Evolutionary conservation across 164 flowering plant genomes (phyloP), one percentile per base, ranked within the genome.

Genomic region (Hamamelis virginiana): DNA sequence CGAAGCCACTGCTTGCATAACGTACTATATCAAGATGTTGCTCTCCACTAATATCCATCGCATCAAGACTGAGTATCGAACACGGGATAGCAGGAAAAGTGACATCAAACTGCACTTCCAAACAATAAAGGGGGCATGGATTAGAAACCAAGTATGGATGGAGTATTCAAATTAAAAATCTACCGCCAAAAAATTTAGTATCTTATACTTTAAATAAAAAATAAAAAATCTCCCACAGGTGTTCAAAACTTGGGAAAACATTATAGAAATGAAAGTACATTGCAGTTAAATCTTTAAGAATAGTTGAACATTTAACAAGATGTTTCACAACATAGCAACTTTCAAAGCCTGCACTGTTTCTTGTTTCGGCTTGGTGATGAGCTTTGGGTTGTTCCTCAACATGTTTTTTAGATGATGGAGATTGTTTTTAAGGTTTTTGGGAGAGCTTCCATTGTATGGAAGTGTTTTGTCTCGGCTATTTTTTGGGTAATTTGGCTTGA

Each of bases 21-120:
- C 89, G 60, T 86, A 91, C 97, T 18, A 91, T 82, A 75, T 91
- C 93, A 74, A 83, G 80, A 77, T 91, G 97, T 70, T 82, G 87
- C 81, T 89, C 97, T 70, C 94, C 95, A 72, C 91, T 91, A 48
- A 91, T 87, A 80, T 91, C 97, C 83, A 87, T 83, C 59, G 95
- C 84, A 74, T 91, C 97, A 67, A 91, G 52, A 80, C 91, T 91
- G 73, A 91, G 83, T 51, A 89, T 64, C 6, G 97, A 77, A 75
- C 97, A 91, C 47, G 85, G 86, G 72, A 88, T 62, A 19, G 81
- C 78, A n/a, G 90, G 95, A 82, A 89, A 91, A 21, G 91, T 88
- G 23, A 91, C 76, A 83, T 91, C 97, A 82, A 91, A 91, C 97
- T 91, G 91, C 86, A 84, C 15, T 44, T 55, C 14, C 62, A 79